Evolutionary conservation across 1,284 basidiomycete genomes (phyloP).

Genomic region (Ceratobasidium sp.): DNA sequence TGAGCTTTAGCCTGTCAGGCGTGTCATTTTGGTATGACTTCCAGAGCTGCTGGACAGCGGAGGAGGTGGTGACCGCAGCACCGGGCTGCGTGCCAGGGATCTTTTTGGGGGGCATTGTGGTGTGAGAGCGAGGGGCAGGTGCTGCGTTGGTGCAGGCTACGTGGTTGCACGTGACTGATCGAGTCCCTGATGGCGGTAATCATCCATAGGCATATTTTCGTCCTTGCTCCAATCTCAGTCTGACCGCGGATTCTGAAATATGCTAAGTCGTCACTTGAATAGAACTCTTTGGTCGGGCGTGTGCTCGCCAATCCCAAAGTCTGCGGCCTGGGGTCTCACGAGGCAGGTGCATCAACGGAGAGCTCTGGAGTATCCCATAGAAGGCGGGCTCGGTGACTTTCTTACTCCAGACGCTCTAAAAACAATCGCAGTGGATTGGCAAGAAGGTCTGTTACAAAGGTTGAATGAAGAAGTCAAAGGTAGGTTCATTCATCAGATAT

Average conservation of each 20-base stretch:
- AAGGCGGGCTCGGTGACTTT: constrained; percentile 76
- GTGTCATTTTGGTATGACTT: constrained; percentile 83
- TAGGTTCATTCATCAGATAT: constrained; percentile 51
- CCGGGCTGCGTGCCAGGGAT: constrained; percentile 18
- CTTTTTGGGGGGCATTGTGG: constrained; percentile 43
- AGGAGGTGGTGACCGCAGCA: constrained; percentile 16
- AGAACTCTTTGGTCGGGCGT: not conserved
- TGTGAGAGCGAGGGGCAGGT: constrained; percentile 35
- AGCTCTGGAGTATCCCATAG: constrained; percentile 67
- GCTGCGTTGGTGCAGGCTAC: constrained; percentile 45
- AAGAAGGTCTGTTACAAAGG: constrained; percentile 76
- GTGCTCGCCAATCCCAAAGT: not conserved
- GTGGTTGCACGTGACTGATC: constrained; percentile 46
- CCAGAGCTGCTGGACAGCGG: constrained; percentile 67
- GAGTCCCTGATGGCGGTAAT: constrained; percentile 29
- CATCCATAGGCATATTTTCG: constrained; percentile 33
- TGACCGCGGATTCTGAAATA: not conserved
- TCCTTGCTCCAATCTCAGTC: constrained; percentile 8
- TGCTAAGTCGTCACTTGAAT: constrained; percentile 1
- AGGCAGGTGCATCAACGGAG: constrained; percentile 60
- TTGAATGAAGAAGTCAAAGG: constrained; percentile 76
- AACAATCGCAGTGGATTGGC: constrained; percentile 78
- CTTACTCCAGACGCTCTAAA: constrained; percentile 71
- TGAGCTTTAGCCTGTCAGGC: constrained; percentile 85
- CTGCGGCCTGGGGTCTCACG: not conserved